Base-by-base conservation (phyloP, 1,284 basidiomycete species). In the Pyrrhoderma noxium region DNA sequence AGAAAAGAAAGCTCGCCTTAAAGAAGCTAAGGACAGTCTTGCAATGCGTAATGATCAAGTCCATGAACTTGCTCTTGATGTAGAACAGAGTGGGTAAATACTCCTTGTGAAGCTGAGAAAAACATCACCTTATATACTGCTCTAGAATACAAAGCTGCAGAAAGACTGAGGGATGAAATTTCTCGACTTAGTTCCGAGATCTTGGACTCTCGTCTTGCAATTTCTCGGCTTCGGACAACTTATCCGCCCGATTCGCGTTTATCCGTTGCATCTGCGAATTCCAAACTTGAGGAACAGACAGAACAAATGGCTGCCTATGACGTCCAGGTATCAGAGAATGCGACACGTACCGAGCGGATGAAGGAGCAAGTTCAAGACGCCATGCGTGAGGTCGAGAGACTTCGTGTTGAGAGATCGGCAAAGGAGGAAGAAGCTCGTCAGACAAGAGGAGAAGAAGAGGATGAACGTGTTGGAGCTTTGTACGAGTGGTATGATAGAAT, bases 211-310 rank as follows among this genome's bases (percentile, higher is more conserved):
- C 82, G 86, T 37, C 76, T 91, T 2, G 78, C 84, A 3, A 71
- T 92, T 36, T 83, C 82, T 8, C 79, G 90, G 1, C 77, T 92
- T 7, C 80, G 87, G 25, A 82, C 89, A 53, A 77, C 80, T 1
- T 79, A 92, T 58, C 89, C 89, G 0, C 75, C 65, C 0, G 64
- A 80, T 19, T 80, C 89, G 49, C 79, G 89, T 4, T 67, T 92
- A 46, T 93, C 90, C 0, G 76, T 86, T 27, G 66, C 77, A 3
- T 71, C 81, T 47, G 90, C 90, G 0, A 79, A 80, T 51, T 73
- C 81, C 52, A 79, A 81, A 53, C 76, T 91, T 2, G 80, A 81
- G 8, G 72, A 73, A 14, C 89, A 92, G 60, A 77, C 84, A 11
- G 71, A 67, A 8, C 77, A 87, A 61, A 86, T 93, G 77, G 82